phyloP scores from a whole-genome alignment of 495 filamentous ascomycete species.

The Aspergillus saccharolyticus region DNA sequence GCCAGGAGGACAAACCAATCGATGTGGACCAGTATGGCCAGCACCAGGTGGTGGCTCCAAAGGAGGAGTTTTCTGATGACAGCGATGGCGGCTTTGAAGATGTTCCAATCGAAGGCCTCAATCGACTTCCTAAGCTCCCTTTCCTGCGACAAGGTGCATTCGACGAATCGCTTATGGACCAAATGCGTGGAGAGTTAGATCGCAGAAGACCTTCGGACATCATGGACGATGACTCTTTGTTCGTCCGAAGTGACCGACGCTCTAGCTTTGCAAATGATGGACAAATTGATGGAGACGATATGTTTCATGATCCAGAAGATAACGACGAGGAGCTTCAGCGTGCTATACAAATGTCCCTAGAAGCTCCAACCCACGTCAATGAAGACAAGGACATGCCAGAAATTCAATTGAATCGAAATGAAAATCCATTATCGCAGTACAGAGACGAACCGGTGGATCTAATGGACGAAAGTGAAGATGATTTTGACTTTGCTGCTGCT shows the following conservation, averaged over 20 bases:
- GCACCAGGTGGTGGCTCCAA: constrained; percentile 41
- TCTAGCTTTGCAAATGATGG: constrained; percentile 16
- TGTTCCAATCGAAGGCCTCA: constrained; percentile 89
- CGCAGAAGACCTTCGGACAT: constrained; percentile 36
- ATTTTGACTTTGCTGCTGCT: constrained; percentile 42
- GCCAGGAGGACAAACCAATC: constrained; percentile 75
- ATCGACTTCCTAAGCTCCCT: constrained; percentile 69
- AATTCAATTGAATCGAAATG: constrained; percentile 27
- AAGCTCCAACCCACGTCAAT: constrained; percentile 19
- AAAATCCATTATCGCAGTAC: constrained; percentile 10
- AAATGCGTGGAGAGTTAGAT: constrained; percentile 22
- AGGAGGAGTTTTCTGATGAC: constrained; percentile 49
- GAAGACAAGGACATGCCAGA: constrained; percentile 32
- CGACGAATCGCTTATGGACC: constrained; percentile 33
- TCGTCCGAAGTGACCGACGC: constrained; percentile 46
- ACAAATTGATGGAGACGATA: constrained; percentile 32
- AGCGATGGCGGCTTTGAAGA: constrained; percentile 80
- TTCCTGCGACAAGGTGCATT: constrained; percentile 36
- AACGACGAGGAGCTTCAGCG: constrained; percentile 70
- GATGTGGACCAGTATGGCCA: constrained; percentile 71
- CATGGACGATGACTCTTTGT: constrained; percentile 56
- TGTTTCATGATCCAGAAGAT: constrained; percentile 35
- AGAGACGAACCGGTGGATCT: constrained; percentile 15
- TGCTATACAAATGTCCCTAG: constrained; percentile 80
- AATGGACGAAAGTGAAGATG: constrained; percentile 35